Evolutionary conservation across 139 green algal genomes (phyloP).

Genomic region (Chlorella sp.): DNA sequence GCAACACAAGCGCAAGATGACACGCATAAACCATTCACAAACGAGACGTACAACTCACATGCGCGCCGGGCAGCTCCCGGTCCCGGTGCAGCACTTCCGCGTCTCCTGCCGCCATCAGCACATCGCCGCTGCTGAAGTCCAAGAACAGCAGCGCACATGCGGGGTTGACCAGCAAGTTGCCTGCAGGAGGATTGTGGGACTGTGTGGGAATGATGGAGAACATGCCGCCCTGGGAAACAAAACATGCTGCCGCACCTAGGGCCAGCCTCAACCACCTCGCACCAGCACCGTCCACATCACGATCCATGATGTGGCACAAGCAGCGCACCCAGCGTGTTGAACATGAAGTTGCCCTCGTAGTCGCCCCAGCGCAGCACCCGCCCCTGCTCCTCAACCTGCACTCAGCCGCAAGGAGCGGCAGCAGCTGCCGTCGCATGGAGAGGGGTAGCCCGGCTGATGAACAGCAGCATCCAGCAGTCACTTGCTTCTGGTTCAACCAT

Average conservation of each 20-base stretch:
- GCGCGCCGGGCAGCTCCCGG: slow-evolving; percentile 37
- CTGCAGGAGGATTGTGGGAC: background rate
- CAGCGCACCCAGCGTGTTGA: slow-evolving; percentile 42
- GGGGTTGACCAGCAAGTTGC: slow-evolving; percentile 45
- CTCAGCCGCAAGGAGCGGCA: background rate
- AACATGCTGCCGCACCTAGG: too few species aligned
- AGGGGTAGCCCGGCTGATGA: too few species aligned
- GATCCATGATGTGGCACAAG: too few species aligned
- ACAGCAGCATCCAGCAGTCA: too few species aligned
- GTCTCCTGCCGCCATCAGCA: slow-evolving; percentile 32
- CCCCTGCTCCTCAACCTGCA: background rate
- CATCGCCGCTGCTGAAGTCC: slow-evolving; percentile 40
- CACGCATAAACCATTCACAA: too few species aligned
- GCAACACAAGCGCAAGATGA: too few species aligned
- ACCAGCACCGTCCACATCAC: too few species aligned
- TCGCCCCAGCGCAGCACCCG: slow-evolving; percentile 43
- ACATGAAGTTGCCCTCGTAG: slow-evolving; percentile 52
- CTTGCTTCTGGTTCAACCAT: too few species aligned
- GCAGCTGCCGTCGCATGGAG: background rate
- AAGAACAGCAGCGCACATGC: slow-evolving; percentile 40
- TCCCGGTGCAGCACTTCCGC: slow-evolving; percentile 27
- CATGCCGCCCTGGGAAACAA: too few species aligned
- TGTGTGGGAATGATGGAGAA: too few species aligned
- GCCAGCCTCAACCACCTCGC: too few species aligned
- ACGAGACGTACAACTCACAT: background rate